Base-by-base conservation (phyloP, 345 rosid genomes). In the Gossypium herbaceum region DNA sequence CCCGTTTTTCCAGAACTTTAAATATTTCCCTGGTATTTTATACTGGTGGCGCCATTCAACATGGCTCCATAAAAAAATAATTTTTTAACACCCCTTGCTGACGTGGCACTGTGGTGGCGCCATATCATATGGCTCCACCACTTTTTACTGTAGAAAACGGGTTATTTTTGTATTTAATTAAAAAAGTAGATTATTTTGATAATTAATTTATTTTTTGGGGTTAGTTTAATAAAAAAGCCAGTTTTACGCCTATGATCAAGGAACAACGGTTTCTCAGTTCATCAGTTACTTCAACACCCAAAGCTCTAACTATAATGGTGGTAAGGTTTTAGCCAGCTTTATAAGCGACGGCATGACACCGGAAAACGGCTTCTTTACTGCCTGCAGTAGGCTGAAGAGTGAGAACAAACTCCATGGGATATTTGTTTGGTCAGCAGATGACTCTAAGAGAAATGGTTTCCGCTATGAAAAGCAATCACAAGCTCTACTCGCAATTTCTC, bases 361-460 rank as follows among this genome's bases (percentile, higher is more conserved):
- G 0, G 39, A 67, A 6, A 71, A 77, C n/a, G 85, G 84, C 52
- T 82, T 82, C 72, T 84, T 86, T 29, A 77, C 77, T 12, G 84
- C 87, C 69, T 84, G 87, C 80, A 57, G 15, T 8, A 54, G 58
- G 66, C 84, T 81, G 39, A 79, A 57, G 79, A 77, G 69, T 45
- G 78, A 72, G 74, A 64, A 65, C 17, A 73, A 79, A 62, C 82
- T 86, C 9, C 73, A 81, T 17, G 87, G 82, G 12, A 84, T 86
- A 41, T 84, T 84, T 54, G 52, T 77, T 66, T 84, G 87, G 87
- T 84, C 75, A 17, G 87, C 89, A 10, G 87, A 86, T 73, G 83
- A 86, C 34, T 82, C 85, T 7, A 77, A 22, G 56, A 17, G 51
- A 13, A 74, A 65, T 39, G 78, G 55, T 27, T 84, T 82, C 45